These are phyloP conservation scores for Balansia obtecta DNA, from an alignment of 2,329 filamentous ascomycete species.

Conservation along the genomic window DNA sequence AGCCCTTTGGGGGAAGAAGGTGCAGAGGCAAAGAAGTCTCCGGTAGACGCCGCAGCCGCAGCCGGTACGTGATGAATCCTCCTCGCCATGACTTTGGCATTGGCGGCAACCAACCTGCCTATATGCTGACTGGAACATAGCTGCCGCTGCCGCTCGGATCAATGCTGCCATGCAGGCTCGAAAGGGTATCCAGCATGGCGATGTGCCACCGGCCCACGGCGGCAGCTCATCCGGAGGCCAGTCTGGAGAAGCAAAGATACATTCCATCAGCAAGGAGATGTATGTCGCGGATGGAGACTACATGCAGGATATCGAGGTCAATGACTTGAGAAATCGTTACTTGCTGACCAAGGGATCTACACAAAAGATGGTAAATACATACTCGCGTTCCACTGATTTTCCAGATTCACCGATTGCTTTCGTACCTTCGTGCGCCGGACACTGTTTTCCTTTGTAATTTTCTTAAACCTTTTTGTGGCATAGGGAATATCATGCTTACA, in stretches of 20 bases:
- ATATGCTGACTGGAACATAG: constrained; percentile 27
- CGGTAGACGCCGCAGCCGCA: constrained; percentile 60
- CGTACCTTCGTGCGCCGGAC: constrained; percentile 6
- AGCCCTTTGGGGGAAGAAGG: constrained; percentile 53
- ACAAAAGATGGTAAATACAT: constrained; percentile 98
- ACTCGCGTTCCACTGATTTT: constrained; percentile 21
- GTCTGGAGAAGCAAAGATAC: constrained; percentile 6
- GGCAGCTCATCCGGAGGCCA: not conserved
- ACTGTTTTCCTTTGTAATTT: not conserved
- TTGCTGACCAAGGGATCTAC: constrained; percentile 92
- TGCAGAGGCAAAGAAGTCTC: constrained; percentile 34
- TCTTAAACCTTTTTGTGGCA: constrained; percentile 8
- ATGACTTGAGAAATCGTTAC: constrained; percentile 93
- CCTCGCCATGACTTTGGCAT: not conserved
- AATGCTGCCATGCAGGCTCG: constrained; percentile 75
- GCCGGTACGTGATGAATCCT: constrained; percentile 45
- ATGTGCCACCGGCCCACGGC: constrained; percentile 64
- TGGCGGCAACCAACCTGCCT: constrained; percentile 9
- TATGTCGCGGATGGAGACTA: constrained; percentile 95
- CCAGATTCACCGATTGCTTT: constrained; percentile 22
- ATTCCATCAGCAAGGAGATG: constrained; percentile 41
- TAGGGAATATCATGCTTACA: constrained; percentile 59
- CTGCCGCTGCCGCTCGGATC: constrained; percentile 80
- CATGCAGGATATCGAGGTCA: constrained; percentile 98
- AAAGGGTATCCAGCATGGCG: constrained; percentile 81